Base-by-base conservation (phyloP, 768 basidiomycete genomes). In the Rhodosporidiobolus sp. region DNA sequence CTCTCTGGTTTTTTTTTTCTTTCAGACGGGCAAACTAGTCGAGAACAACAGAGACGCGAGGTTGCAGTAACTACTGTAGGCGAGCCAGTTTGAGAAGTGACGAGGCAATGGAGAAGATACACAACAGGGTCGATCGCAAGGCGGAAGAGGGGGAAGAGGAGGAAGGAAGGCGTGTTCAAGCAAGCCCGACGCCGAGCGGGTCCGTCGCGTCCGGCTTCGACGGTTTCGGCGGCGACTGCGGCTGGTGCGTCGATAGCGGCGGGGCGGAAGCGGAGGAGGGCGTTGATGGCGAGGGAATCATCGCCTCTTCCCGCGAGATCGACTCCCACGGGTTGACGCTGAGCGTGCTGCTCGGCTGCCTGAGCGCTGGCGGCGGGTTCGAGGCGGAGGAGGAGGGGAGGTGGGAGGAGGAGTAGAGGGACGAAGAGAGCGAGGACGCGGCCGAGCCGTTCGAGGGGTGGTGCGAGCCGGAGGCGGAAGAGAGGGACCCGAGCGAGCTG, bases 321-420 rank as follows among this genome's bases (percentile, higher is more conserved):
- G 66, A 49, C 30, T 72, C 66, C 71, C 71, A 72, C 14, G 71
- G 71, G 55, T 72, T 72, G 49, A 67, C 48, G 43, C 62, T 64
- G 32, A 72, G 46, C 3, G 66, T 53, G 56, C 70, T 71, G n/a
- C 65, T 63, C 20, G 62, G 55, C 26, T 72, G 70, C 3, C 70
- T 59, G 26, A 30, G 28, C 0, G 69, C 32, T 17, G 62, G 30
- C 14, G 35, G 43, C 53, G 53, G 38, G 53, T 30, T 5, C 9
- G 46, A 14, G 28, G 43, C 1, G 16, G 34, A 26, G 5, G 43
- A 5, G 32, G 43, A 14, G 45, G n/a, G 4, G 16, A 38, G 26
- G n/a, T 24, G 35, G 46, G 26, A 6, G 32, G 30, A 56, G 7
- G 30, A 26, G 17, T 32, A 20, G 54, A 34, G 26, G 20, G 2